Evolutionary conservation across 2,329 filamentous ascomycete species (phyloP).

Genomic region (Septoria linicola): DNA sequence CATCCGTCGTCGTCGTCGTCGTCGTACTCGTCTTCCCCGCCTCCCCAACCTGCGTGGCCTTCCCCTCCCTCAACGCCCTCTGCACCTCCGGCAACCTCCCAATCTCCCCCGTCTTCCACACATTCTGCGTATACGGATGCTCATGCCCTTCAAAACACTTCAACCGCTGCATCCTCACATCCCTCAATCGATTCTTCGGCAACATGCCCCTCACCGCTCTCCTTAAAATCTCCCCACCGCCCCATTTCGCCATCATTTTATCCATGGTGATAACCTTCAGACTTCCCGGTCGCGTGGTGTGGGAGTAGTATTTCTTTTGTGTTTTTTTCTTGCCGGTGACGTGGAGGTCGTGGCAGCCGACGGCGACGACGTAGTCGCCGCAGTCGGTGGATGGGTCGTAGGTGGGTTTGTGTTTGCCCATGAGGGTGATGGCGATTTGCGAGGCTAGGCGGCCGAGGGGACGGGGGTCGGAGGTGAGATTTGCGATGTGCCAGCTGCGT

Average conservation of each 20-base stretch:
- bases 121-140: slow-evolving; percentile 88
- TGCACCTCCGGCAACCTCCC: slow-evolving; percentile 40
- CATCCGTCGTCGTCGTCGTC: not conserved
- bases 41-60: not conserved
- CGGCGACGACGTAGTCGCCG: slow-evolving; percentile 90
- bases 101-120: slow-evolving; percentile 64
- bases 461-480: slow-evolving; percentile 65
- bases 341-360: slow-evolving; percentile 81
- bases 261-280: slow-evolving; percentile 92
- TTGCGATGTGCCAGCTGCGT: slow-evolving; percentile 89
- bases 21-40: not conserved
- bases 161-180: slow-evolving; percentile 80
- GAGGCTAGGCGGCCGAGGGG: slow-evolving; percentile 88
- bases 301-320: slow-evolving; percentile 94
- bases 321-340: slow-evolving; percentile 87
- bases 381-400: slow-evolving; percentile 97
- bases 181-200: slow-evolving; percentile 90
- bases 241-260: slow-evolving; percentile 87
- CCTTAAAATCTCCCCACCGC: slow-evolving; percentile 84
- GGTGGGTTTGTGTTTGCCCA: slow-evolving; percentile 99
- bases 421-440: slow-evolving; percentile 79
- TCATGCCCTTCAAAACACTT: slow-evolving; percentile 92
- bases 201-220: slow-evolving; percentile 96
- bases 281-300: slow-evolving; percentile 85
- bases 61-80: slow-evolving; percentile 34